Conservation (phyloP, 495 filamentous ascomycete genomes). For the Peziza echinospora region DNA sequence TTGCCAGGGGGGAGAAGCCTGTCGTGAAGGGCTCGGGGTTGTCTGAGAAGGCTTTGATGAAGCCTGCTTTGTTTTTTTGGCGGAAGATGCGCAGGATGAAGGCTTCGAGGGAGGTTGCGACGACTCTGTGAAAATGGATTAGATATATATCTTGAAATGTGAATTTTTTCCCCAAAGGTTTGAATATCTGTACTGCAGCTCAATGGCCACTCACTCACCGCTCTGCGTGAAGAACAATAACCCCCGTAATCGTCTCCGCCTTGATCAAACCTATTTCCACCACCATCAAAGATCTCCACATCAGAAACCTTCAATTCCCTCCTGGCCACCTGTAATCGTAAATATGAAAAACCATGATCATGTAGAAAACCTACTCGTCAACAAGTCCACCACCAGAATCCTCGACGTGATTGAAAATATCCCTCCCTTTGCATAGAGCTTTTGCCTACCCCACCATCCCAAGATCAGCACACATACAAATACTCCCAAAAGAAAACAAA, state of each 20-base stretch:
- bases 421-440: slow-evolving; percentile 70
- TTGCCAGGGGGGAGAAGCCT: slow-evolving; percentile 72
- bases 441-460: no score
- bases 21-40: slow-evolving; percentile 77
- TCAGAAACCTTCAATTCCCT: no score
- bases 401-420: slow-evolving; percentile 92
- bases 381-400: slow-evolving; percentile 78
- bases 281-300: no score
- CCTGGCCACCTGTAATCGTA: no score
- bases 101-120: slow-evolving; percentile 77
- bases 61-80: slow-evolving; percentile 78
- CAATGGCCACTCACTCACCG: slow-evolving; percentile 22
- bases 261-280: slow-evolving; percentile 44
- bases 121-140: slow-evolving; percentile 35
- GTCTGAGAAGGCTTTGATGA: slow-evolving; percentile 92
- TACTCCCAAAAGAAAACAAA: no score
- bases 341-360: background rate
- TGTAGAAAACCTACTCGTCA: slow-evolving; percentile 35
- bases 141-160: no score
- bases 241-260: slow-evolving; percentile 65
- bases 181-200: no score
- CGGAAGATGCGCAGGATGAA: slow-evolving; percentile 89
- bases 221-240: slow-evolving; percentile 79
- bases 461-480: no score
- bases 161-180: no score